Conservation (phyloP, 2,329 filamentous ascomycete genomes). For the Cladosporium sp. region DNA sequence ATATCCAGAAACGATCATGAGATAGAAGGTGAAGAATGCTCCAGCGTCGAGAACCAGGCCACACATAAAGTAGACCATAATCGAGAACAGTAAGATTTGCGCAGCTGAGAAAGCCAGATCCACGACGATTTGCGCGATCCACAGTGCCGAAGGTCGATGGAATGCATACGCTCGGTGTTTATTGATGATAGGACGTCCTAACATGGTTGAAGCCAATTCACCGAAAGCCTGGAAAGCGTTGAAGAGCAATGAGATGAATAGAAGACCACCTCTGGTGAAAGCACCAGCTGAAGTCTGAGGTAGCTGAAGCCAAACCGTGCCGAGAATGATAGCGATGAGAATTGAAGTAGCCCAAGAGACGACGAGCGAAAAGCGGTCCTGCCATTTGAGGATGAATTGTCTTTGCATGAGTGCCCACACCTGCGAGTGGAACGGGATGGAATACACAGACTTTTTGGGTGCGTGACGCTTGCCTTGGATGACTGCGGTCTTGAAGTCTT, state of each 20-base stretch:
- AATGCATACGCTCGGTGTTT: constrained; percentile 83
- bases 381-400: constrained; percentile 80
- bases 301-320: constrained; percentile 72
- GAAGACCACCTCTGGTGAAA: constrained; percentile 75
- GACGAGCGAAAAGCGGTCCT: constrained; percentile 73
- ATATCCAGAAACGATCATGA: constrained; percentile 40
- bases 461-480: constrained; percentile 74
- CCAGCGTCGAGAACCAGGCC: constrained; percentile 65
- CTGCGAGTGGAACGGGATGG: constrained; percentile 76
- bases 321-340: constrained; percentile 71
- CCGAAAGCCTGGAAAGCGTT: constrained; percentile 85
- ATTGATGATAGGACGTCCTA: constrained; percentile 71
- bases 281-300: constrained; percentile 62
- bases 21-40: constrained; percentile 72
- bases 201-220: constrained; percentile 71
- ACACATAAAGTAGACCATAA: constrained; percentile 78
- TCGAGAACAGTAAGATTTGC: constrained; percentile 67
- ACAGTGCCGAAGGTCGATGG: constrained; percentile 74
- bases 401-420: constrained; percentile 79
- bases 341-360: constrained; percentile 70
- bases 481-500: constrained; percentile 74
- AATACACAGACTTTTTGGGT: constrained; percentile 70
- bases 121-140: constrained; percentile 77
- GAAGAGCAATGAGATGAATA: constrained; percentile 77
- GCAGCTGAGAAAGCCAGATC: constrained; percentile 65